Base-by-base conservation (phyloP, 345 rosid genomes). In the Syzygium jambos region DNA sequence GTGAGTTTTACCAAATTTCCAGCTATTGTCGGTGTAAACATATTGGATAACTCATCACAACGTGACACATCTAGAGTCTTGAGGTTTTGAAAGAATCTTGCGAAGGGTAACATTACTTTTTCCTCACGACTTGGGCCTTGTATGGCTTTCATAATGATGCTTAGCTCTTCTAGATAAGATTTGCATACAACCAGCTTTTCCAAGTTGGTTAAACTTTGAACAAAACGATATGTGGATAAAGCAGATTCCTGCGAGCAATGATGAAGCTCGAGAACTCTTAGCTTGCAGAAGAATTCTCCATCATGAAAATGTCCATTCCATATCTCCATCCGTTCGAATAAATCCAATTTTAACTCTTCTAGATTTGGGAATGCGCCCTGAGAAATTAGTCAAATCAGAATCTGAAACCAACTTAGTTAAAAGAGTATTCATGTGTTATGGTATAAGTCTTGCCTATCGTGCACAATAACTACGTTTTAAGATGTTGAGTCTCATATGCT, bases 151-250 rank as follows among this genome's bases (percentile, higher is more conserved):
- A 29, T 17, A 30, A 8, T 68, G 23, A 17, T 16, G 46, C 1
- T 68, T 12, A 4, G 11, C 6, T 68, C 43, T 9, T 68, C 46
- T 30, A 17, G 7, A 34, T 68, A 9, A 34, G 78, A 68, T 17
- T 68, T 9, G 13, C 78, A 68, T 17, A 68, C 25, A 68, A 34
- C 1, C 0, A 68, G 2, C 7, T 68, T 9, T 68, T 68, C 46
- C 0, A 68, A 68, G 13, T 0, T 17, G 0, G 78, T 68, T 17
- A 68, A 68, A 34, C 78, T 68, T 4, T 5, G 11, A 17, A 68
- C 0, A 34, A 68, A 0, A 17, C 0, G 13, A 17, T 12, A 34
- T 0, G 2, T 34, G 78, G 46, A 34, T 34, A 34, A 2, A 9
- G 4, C 4, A 34, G 0, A 34, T 68, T 68, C 78, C 46, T 34